Evolutionary conservation across 202 grass and related monocot genomes (phyloP).

Genomic region (Carex arenaria): DNA sequence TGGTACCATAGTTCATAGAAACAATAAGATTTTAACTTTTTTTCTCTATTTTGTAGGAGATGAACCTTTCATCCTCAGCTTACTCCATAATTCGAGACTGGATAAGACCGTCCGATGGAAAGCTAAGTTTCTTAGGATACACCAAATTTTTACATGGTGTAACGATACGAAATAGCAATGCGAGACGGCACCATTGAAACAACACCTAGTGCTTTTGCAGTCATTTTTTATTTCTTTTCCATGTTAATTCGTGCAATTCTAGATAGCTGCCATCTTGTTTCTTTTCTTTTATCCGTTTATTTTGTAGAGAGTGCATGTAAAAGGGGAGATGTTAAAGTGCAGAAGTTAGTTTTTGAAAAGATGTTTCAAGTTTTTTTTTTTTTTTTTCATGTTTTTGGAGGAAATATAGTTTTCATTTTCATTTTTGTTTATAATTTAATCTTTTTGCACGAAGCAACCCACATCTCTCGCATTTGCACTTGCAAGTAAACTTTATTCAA

Average conservation of each 20-base stretch:
- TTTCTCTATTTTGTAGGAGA: conserved; percentile 48
- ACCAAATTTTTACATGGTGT: conserved; percentile 98
- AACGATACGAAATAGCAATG: conserved; percentile 58
- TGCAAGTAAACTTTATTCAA: not conserved
- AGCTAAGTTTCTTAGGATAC: conserved; percentile 82
- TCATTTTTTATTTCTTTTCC: conserved; percentile 43
- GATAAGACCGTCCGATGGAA: conserved; percentile 79
- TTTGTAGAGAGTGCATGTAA: conserved; percentile 68
- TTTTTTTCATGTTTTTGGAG: not conserved
- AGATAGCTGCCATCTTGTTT: conserved; percentile 15
- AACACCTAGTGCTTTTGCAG: not conserved
- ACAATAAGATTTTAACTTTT: not conserved
- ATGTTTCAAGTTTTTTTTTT: conserved; percentile 12
- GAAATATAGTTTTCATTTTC: not conserved
- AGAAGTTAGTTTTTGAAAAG: conserved; percentile 47
- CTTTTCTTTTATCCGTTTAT: conserved; percentile 33
- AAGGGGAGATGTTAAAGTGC: conserved; percentile 43
- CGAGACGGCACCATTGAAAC: conserved; percentile 44
- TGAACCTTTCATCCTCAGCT: conserved; percentile 71
- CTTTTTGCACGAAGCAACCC: not conserved
- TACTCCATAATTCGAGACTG: conserved; percentile 81
- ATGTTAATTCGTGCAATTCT: conserved; percentile 48
- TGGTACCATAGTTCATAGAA: no score
- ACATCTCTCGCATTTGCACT: not conserved
- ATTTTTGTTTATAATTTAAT: not conserved